Evolutionary conservation across 2,329 filamentous ascomycete genomes (phyloP), one percentile per base, ranked within the genome.

Genomic region (Chaetothyriales sp.): DNA sequence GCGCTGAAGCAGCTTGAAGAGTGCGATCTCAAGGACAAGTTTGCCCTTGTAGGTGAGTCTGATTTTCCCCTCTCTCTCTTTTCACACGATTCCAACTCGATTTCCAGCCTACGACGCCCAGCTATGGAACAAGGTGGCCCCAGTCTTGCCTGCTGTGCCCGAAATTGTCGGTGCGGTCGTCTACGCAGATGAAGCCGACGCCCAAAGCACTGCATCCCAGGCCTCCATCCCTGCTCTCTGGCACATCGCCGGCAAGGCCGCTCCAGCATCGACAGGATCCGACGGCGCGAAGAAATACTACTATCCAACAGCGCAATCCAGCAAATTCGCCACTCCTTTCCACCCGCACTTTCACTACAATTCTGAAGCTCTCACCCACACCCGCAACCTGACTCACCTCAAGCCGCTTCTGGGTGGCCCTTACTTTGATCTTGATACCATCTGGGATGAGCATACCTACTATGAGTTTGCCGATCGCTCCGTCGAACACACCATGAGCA

Each of bases 381-480:
- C 82, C 0, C 74, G 84, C 1, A 80, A 71, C 49, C 65, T 86
- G 2, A 67, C 71, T 0, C 84, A 85, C 55, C 60, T 88, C 6
- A 86, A 86, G 60, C 73, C 73, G 4, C 66, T 75, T 1, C 66
- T 83, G 2, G 68, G 69, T 0, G 84, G 83, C 0, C 83, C 84
- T 0, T 76, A 73, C 54, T 86, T 88, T 60, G 81, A 88, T 57
- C 75, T 89, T 7, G 85, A 89, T 61, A 73, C 74, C 1, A 80
- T 88, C 47, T 90, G 84, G 84, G 83, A 87, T 6, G 83, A 88
- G 64, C 84, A 90, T 62, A 84, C 81, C 0, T 73, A 74, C 44
- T 83, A 76, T 57, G 83, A 88, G 62, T 89, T 89, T 62, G 77
- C 65, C 1, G 77, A 80, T 50, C 74, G 83, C 9, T 78, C 77